Percentiles rank a stretch among this genome's conserved stretches.
Evolutionary conservation across 129 eudicot species (phyloP).

Genomic region (Oenanthe sinensis): DNA sequence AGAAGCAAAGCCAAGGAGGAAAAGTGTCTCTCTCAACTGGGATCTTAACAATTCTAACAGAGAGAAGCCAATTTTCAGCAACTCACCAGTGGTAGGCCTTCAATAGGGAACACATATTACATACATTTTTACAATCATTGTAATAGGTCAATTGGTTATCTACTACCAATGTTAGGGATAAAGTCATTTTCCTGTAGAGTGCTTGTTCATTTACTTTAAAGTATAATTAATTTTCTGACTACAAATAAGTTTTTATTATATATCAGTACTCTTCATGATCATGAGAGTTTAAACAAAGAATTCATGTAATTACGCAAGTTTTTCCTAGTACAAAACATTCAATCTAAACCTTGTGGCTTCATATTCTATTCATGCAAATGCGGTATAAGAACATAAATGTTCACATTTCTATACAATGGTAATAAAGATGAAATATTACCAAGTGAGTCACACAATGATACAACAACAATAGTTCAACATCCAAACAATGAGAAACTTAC

Average conservation of each 20-base stretch:
- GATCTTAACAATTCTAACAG: slow-evolving; percentile 30
- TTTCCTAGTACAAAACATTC: not conserved
- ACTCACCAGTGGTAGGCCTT: slow-evolving; percentile 65
- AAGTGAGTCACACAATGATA: not conserved
- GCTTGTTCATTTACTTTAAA: no score
- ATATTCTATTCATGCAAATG: not conserved
- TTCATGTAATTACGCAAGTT: not conserved
- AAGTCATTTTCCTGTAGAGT: no score
- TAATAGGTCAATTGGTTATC: not conserved
- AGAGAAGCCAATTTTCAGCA: slow-evolving; percentile 59
- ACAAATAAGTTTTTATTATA: no score
- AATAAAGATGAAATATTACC: not conserved
- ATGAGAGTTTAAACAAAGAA: not conserved
- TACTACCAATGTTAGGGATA: no score
- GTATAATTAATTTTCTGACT: no score
- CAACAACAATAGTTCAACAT: not conserved
- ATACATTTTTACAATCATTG: not conserved
- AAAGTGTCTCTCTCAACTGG: slow-evolving; percentile 54
- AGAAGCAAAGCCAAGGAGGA: slow-evolving; percentile 70
- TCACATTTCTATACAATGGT: not conserved
- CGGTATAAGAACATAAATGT: not conserved
- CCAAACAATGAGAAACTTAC: not conserved
- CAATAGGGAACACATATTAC: slow-evolving; percentile 12
- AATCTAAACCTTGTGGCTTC: not conserved
- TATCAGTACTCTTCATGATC: no score